These are phyloP conservation scores for Talaromyces sp. DNA, from an alignment of 2,329 filamentous ascomycete species.

Conservation along the genomic window DNA sequence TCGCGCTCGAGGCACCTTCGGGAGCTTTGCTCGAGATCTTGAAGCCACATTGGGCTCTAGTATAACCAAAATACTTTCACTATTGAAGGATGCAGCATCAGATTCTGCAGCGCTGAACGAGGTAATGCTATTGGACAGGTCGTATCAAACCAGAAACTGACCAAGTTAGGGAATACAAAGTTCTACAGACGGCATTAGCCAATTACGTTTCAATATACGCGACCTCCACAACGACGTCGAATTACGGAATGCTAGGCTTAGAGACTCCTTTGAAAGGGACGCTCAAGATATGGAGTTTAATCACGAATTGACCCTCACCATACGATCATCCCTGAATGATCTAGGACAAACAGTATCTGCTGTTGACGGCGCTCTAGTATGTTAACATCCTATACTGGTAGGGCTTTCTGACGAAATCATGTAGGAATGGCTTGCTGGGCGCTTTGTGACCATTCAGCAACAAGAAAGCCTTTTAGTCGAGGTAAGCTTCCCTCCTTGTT, in stretches of 20 bases:
- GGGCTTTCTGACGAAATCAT: not conserved
- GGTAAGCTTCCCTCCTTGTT: conserved; percentile 14
- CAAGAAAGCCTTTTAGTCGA: conserved; percentile 30
- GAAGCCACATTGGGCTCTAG: conserved; percentile 19
- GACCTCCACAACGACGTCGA: conserved; percentile 22
- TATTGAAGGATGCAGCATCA: conserved; percentile 15
- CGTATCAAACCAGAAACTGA: not conserved
- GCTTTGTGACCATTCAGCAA: conserved; percentile 22
- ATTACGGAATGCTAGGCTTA: conserved; percentile 22
- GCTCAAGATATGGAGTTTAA: conserved; percentile 16
- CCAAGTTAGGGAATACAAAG: conserved; percentile 25
- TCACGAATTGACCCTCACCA: conserved; percentile 21
- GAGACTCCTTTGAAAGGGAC: conserved; percentile 21
- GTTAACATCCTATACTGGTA: not conserved
- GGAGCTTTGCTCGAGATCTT: conserved; percentile 20
- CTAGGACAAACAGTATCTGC: conserved; percentile 24
- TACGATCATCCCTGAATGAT: conserved; percentile 27
- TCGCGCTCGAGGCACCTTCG: conserved; percentile 18
- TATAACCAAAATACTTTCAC: conserved; percentile 15
- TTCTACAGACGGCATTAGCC: conserved; percentile 17
- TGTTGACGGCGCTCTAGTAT: conserved; percentile 32
- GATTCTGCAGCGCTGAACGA: conserved; percentile 15
- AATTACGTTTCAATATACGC: conserved; percentile 21
- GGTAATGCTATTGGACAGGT: conserved; percentile 12
- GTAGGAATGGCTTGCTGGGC: conserved; percentile 27